Evolutionary conservation across 2,329 filamentous ascomycete genomes (phyloP).

Genomic region (Aspergillus felis): DNA sequence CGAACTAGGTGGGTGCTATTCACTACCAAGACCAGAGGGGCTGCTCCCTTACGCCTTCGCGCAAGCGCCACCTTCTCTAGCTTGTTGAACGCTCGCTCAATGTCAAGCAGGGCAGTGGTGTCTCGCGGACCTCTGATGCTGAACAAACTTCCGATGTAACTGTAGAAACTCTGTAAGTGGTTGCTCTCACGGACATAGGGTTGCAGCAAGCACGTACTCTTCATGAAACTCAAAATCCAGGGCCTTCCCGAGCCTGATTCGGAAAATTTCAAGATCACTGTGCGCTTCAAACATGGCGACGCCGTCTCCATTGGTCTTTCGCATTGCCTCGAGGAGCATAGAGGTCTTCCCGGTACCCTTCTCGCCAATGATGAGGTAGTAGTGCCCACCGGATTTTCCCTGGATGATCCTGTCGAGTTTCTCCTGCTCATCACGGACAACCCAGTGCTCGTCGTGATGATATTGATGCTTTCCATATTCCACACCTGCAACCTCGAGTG

Average conservation of each 20-base stretch:
- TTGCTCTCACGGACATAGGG: not conserved
- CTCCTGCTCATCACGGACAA: constrained; percentile 75
- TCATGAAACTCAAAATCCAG: constrained; percentile 96
- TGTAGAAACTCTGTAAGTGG: constrained; percentile 17
- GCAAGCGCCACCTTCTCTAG: constrained; percentile 86
- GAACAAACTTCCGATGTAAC: constrained; percentile 82
- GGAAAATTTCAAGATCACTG: constrained; percentile 90
- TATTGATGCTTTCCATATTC: constrained; percentile 35
- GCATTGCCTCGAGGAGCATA: constrained; percentile 95
- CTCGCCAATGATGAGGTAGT: constrained; percentile 87
- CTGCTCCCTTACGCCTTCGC: constrained; percentile 55
- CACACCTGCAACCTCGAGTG: constrained; percentile 70
- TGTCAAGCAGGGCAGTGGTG: constrained; percentile 86
- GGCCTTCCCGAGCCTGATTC: constrained; percentile 85
- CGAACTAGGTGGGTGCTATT: constrained; percentile 90
- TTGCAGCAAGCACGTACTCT: constrained; percentile 58
- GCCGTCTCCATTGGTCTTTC: constrained; percentile 81
- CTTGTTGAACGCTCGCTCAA: constrained; percentile 96
- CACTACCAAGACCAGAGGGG: constrained; percentile 85
- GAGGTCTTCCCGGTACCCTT: constrained; percentile 96
- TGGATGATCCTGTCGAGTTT: constrained; percentile 78
- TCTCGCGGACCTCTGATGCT: constrained; percentile 90
- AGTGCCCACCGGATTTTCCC: constrained; percentile 72
- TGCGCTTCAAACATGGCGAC: constrained; percentile 96
- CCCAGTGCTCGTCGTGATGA: constrained; percentile 64